Evolutionary conservation across 2,329 filamentous ascomycete species (phyloP), one percentile per base, ranked within the genome.

Genomic region (Endothia cerciana): DNA sequence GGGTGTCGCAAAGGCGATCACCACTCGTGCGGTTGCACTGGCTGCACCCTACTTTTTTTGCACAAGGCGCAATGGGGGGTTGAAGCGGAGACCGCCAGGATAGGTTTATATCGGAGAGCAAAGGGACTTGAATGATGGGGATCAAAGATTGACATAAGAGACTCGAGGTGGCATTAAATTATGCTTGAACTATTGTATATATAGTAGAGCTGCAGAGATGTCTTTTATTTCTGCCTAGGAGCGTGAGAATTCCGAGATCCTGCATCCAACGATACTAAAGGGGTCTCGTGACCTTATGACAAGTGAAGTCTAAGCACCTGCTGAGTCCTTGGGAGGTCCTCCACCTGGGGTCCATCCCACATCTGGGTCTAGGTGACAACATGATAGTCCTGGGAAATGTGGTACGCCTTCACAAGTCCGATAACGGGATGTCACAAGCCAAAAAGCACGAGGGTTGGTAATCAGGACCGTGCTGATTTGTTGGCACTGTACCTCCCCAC

Each of bases 401-500:
- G n/a, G n/a, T n/a, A n/a, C n/a, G 8, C 25, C 17, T 17, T 36
- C 17, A 15, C 17, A 40, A 36, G 22, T 59, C 57, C 57, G 57
- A 59, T 59, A 45, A 22, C 57, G 38, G 57, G 40, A 30, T 25
- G 51, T 47, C 28, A 55, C 28, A 55, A 55, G 28, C 51, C 17
- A 55, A n/a, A n/a, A n/a, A 43, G 51, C 8, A 36, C 36, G 53
- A 33, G 53, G 33, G 55, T 56, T 45, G 47, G 60, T 57, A 63
- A 63, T 56, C 60, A 57, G 25, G 30, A 19, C 25, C 19, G 13
- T 55, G 53, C 25, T 57, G 60, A 63, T 63, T 63, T 56, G 60
- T 55, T 62, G 13, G 51, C 60, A 56, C 60, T 63, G 60, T 63
- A 45, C 11, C 38, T n/a, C 60, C 25, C 49, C 36, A 63, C 33